Evolutionary conservation across 352 stramenopile genomes (phyloP).

Genomic region (Globisporangium cystogenes): DNA sequence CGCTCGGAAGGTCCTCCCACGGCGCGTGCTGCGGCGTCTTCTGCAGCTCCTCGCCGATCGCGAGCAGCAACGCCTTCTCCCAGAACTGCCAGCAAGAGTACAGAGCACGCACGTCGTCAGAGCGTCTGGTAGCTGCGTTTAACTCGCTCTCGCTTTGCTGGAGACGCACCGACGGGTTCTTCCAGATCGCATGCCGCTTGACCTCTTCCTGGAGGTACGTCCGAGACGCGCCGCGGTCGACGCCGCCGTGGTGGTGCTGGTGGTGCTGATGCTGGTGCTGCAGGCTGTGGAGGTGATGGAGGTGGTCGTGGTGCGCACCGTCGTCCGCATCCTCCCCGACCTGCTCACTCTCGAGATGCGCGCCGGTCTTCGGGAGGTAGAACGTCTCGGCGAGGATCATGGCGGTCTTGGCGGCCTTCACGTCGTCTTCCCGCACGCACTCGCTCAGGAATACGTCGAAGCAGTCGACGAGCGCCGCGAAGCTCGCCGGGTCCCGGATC

Average conservation of each 20-base stretch:
- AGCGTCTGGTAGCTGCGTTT: too few species aligned
- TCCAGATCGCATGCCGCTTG: conserved; percentile 85
- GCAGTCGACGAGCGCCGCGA: conserved; percentile 54
- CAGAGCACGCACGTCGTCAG: too few species aligned
- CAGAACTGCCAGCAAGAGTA: conserved; percentile 51
- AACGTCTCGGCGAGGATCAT: conserved; percentile 88
- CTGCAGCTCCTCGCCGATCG: conserved; percentile 79
- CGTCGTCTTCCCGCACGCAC: conserved; percentile 71
- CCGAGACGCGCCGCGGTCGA: conserved; percentile 37
- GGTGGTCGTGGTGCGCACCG: conserved; percentile 6
- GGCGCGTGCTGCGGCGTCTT: conserved; percentile 65
- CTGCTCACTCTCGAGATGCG: not conserved
- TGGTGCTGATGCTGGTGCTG: not conserved
- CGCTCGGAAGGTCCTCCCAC: conserved; percentile 75
- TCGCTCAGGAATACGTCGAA: conserved; percentile 72
- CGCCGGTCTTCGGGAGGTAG: conserved; percentile 29
- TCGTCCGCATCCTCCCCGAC: not conserved
- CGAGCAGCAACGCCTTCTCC: conserved; percentile 80
- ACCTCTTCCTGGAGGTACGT: conserved; percentile 80
- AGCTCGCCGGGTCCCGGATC: conserved; percentile 50
- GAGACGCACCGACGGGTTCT: conserved; percentile 52
- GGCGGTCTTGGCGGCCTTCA: conserved; percentile 81
- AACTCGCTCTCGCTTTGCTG: not conserved
- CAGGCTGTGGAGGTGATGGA: conserved; percentile 4
- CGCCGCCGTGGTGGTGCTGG: conserved; percentile 6